Evolutionary conservation across 495 filamentous ascomycete species (phyloP), one percentile per base, ranked within the genome.

Genomic region (Xanthoparmelia taractica): DNA sequence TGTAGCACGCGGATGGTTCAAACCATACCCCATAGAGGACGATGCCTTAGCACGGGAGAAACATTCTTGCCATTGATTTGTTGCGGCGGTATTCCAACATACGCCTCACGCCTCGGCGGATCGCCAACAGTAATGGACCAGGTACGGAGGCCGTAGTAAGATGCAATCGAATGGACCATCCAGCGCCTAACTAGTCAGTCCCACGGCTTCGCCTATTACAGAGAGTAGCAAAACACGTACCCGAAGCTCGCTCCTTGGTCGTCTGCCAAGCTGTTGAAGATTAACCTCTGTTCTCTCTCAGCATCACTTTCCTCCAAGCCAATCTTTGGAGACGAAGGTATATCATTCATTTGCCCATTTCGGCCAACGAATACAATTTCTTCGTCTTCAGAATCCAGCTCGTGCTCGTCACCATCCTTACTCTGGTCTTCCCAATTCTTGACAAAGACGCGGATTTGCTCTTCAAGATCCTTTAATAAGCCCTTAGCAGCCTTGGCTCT

Each of bases 321-420:
- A 64, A 57, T 66, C 72, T 71, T 61, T 63, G 63, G 58, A 68
- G 75, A 62, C 64, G 71, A 71, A 38, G 76, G 75, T 33, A 83
- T 78, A 65, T 90, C 88, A 68, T 84, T 84, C 86, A 86, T 90
- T 61, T 77, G 79, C 8, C 88, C 87, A 68, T 90, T 86, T 7
- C 88, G 79, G 2, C 91, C 92, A 13, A 96, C 85, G 72, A 96
- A 97, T 4, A 97, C 91, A 67, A 97, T 91, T 74, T 97, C 93
- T 63, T 96, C 92, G 68, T 95, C 91, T 10, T 79, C 78, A 41
- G 76, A 74, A 0, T 78, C 80, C 37, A 84, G 79, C 57, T 77
- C 72, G 57, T 63, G 23, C 29, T 66, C 61, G 67, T 41, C 12
- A 60, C 37, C 5, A 74, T 65, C 48, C 2, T 73, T 67, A 41